phyloP scores from a whole-genome alignment of 768 basidiomycete genomes.

The Termitomyces sp. region DNA sequence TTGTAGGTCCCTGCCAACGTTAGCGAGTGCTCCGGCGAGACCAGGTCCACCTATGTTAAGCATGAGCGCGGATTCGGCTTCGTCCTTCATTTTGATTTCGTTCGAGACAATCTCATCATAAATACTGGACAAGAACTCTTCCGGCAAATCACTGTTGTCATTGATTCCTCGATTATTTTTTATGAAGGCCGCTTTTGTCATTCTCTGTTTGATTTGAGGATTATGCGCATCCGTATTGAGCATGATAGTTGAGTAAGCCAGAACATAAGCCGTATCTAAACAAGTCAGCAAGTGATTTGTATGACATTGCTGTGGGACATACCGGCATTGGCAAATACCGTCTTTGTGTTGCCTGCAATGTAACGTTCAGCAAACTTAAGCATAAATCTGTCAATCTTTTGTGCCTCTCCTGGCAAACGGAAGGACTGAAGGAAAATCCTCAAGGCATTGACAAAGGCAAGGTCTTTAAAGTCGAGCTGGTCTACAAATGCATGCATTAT shows the following conservation, averaged over 20 bases:
- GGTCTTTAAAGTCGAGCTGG: slow-evolving; percentile 78
- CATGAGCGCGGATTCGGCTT: slow-evolving; percentile 63
- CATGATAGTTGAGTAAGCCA: slow-evolving; percentile 93
- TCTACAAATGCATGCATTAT: slow-evolving; percentile 99
- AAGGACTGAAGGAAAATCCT: slow-evolving; percentile 91
- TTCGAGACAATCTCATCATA: slow-evolving; percentile 90
- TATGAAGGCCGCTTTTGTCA: slow-evolving; percentile 89
- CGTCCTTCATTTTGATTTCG: slow-evolving; percentile 99
- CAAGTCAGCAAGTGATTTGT: neutral
- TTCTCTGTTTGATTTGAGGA: slow-evolving; percentile 90
- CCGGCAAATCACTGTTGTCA: slow-evolving; percentile 83
- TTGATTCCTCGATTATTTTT: slow-evolving; percentile 98
- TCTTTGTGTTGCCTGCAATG: slow-evolving; percentile 82
- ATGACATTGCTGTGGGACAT: slow-evolving; percentile 19
- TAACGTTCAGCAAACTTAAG: slow-evolving; percentile 98
- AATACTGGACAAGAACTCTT: slow-evolving; percentile 73
- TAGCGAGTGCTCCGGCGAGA: slow-evolving; percentile 76
- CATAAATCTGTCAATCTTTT: slow-evolving; percentile 99
- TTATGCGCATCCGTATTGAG: slow-evolving; percentile 98
- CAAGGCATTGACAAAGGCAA: slow-evolving; percentile 85
- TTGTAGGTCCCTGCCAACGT: slow-evolving; percentile 91
- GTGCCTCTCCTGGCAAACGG: slow-evolving; percentile 94
- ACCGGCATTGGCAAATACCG: slow-evolving; percentile 94
- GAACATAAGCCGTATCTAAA: slow-evolving; percentile 87
- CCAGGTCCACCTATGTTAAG: slow-evolving; percentile 55